These are phyloP conservation scores for Cladophialophora psammophila DNA, from an alignment of 2,329 filamentous ascomycete genomes.

Conservation along the genomic window DNA sequence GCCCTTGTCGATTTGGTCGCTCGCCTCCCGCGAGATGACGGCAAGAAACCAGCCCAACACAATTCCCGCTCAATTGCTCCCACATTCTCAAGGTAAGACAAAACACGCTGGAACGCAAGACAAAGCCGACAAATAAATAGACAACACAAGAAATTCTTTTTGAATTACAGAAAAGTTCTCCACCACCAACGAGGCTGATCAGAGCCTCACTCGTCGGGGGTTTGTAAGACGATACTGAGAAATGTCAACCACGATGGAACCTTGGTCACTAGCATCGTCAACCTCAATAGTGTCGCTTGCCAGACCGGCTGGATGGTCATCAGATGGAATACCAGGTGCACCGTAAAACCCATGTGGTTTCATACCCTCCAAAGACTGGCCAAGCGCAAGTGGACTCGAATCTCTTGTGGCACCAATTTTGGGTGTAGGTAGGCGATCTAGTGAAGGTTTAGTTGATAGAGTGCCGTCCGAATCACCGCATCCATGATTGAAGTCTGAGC, in stretches of 20 bases:
- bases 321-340: slow-evolving; percentile 16
- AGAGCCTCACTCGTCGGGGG: slow-evolving; percentile 27
- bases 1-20: not conserved
- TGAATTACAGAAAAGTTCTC: not conserved
- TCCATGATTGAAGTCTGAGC: slow-evolving; percentile 19
- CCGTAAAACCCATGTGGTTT: slow-evolving; percentile 27
- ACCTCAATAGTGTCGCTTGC: slow-evolving; percentile 37
- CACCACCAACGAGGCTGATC: not conserved
- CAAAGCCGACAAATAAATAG: slow-evolving; percentile 2
- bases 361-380: slow-evolving; percentile 29
- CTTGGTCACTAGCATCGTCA: slow-evolving; percentile 38
- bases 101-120: slow-evolving; percentile 28
- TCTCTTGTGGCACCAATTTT: slow-evolving; percentile 19
- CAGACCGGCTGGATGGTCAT: slow-evolving; percentile 7
- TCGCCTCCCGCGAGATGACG: not conserved
- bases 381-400: slow-evolving; percentile 11
- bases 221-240: slow-evolving; percentile 34
- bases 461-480: slow-evolving; percentile 20
- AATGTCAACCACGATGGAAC: slow-evolving; percentile 38
- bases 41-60: slow-evolving; percentile 3
- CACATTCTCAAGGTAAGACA: slow-evolving; percentile 10
- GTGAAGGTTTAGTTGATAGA: slow-evolving; percentile 24
- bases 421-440: slow-evolving; percentile 26
- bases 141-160: slow-evolving; percentile 19
- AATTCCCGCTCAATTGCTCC: slow-evolving; percentile 20